Evolutionary conservation across 805 yeast species (phyloP).

Genomic region (Phaffomyces antillensis): DNA sequence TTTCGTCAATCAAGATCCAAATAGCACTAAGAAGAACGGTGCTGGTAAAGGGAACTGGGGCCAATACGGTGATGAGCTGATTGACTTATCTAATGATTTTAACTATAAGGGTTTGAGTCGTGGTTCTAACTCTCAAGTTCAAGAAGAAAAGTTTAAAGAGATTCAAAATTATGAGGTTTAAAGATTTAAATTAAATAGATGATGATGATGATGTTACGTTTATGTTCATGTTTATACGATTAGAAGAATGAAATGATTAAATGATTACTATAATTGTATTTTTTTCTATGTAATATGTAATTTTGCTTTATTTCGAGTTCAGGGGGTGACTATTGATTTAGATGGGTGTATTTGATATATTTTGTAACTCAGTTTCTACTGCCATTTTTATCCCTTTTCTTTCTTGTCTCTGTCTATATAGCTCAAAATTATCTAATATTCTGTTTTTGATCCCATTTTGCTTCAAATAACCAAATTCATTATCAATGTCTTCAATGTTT

Average conservation of each 20-base stretch:
- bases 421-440: constrained; percentile 57
- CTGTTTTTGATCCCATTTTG: constrained; percentile 69
- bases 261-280: too few species aligned
- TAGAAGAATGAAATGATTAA: background rate
- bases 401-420: constrained; percentile 80
- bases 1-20: constrained; percentile 59
- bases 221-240: background rate
- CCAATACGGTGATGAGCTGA: constrained; percentile 65
- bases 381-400: constrained; percentile 79
- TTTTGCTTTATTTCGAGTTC: background rate
- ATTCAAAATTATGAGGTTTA: constrained; percentile 5
- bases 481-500: constrained; percentile 34
- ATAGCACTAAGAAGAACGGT: constrained; percentile 74
- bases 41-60: constrained; percentile 92
- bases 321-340: background rate
- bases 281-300: background rate
- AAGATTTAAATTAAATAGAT: background rate
- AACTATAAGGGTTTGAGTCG: constrained; percentile 36
- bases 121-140: constrained; percentile 40
- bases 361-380: constrained; percentile 28
- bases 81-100: constrained; percentile 44
- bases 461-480: constrained; percentile 57
- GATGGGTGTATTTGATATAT: background rate
- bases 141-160: constrained; percentile 32
- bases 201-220: constrained; percentile 2